These are phyloP conservation scores for Daucus carota DNA, from an alignment of 129 eudicot species.

Conservation along the genomic window DH1_v3.0 NC_030388.2:32024001-32024500, in stretches of 20 bases:
- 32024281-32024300: not conserved
- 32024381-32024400: not conserved
- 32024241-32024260: not conserved
- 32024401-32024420: not conserved
- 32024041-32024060: not conserved
- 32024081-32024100: not conserved
- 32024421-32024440: not conserved
- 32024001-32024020: not conserved
- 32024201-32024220: not conserved
- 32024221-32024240: not conserved
- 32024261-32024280: not conserved
- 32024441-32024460: not conserved
- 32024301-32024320: not conserved
- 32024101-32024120: not conserved
- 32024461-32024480: not conserved
- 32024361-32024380: not conserved
- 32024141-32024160: not conserved
- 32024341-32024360: not conserved
- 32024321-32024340: not conserved
- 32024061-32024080: not conserved
- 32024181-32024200: not conserved
- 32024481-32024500: not conserved
- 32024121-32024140: not conserved
- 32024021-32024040: not conserved
- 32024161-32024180: not conserved